phyloP scores from a whole-genome alignment of 768 basidiomycete genomes.

The Clitopilus hobsonii region DNA sequence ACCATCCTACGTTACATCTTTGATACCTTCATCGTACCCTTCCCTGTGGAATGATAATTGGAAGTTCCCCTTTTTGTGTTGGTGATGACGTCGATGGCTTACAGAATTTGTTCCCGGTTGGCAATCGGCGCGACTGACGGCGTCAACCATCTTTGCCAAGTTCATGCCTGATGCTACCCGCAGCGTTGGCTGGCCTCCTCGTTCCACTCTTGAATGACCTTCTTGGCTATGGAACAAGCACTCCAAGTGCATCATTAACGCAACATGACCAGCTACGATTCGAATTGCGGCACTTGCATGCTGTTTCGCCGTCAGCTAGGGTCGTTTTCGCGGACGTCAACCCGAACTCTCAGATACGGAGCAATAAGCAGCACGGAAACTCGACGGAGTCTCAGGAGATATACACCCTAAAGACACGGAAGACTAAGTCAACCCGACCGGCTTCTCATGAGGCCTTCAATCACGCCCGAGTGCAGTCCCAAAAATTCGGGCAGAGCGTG shows the following conservation, averaged over 20 bases:
- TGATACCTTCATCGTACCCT: slow-evolving; percentile 6
- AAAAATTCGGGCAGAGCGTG: slow-evolving; percentile 40
- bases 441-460: slow-evolving; percentile 41
- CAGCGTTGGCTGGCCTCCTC: slow-evolving; percentile 43
- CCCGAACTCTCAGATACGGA: slow-evolving; percentile 6
- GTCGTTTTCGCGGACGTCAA: slow-evolving; percentile 53
- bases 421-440: slow-evolving; percentile 36
- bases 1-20: background rate
- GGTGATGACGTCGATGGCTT: slow-evolving; percentile 1
- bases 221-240: slow-evolving; percentile 2
- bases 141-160: slow-evolving; percentile 7
- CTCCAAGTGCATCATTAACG: background rate
- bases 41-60: slow-evolving; percentile 5
- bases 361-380: background rate
- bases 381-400: slow-evolving; percentile 5
- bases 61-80: background rate
- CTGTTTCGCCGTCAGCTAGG: slow-evolving; percentile 41
- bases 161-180: slow-evolving; percentile 45
- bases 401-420: slow-evolving; percentile 35
- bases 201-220: slow-evolving; percentile 34
- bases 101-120: background rate
- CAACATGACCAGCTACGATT: slow-evolving; percentile 32
- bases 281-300: slow-evolving; percentile 60
- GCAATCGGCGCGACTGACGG: too few species aligned
- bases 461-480: slow-evolving; percentile 39